Percentiles rank a stretch among this genome's conserved stretches.
Conservation (phyloP, 257 asterid species). For the Solanum chmielewskii region DNA sequence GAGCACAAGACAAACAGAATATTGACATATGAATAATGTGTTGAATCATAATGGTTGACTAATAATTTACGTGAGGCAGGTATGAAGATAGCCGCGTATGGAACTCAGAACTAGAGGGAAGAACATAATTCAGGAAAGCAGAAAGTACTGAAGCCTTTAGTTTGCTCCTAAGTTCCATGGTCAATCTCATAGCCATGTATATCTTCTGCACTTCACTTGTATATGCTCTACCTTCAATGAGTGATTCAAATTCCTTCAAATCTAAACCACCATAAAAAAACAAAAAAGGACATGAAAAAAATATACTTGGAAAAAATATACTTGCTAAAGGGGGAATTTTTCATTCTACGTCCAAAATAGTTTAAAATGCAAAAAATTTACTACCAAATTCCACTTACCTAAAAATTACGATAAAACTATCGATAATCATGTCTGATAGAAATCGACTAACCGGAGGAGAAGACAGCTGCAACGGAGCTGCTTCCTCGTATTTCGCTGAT, state of each 20-base stretch:
- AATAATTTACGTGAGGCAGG: constrained; percentile 34
- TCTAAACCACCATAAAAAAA: constrained; percentile 6
- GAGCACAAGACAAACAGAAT: neutral
- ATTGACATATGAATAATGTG: neutral
- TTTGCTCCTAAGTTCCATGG: constrained; percentile 58
- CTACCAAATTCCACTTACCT: neutral
- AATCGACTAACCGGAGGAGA: neutral
- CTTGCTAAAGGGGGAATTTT: neutral
- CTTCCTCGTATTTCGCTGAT: too few relatives aligned
- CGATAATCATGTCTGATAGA: neutral
- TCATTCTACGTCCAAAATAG: neutral
- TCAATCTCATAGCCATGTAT: constrained; percentile 52
- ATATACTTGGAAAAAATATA: neutral
- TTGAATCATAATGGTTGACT: neutral
- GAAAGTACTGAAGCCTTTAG: constrained; percentile 35
- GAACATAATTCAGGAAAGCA: constrained; percentile 43
- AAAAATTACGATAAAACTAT: neutral
- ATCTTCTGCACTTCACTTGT: constrained; percentile 61
- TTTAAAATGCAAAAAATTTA: neutral
- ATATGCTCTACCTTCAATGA: constrained; percentile 72
- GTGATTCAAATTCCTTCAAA: constrained; percentile 50
- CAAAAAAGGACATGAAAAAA: neutral
- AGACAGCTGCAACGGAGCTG: too few relatives aligned
- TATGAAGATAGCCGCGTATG: constrained; percentile 47
- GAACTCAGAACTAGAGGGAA: constrained; percentile 55